A percentile compares a stretch with the other conserved stretches of the same genome.
Conservation (phyloP, 768 basidiomycete genomes). For the Tylopilus balloui region DNA sequence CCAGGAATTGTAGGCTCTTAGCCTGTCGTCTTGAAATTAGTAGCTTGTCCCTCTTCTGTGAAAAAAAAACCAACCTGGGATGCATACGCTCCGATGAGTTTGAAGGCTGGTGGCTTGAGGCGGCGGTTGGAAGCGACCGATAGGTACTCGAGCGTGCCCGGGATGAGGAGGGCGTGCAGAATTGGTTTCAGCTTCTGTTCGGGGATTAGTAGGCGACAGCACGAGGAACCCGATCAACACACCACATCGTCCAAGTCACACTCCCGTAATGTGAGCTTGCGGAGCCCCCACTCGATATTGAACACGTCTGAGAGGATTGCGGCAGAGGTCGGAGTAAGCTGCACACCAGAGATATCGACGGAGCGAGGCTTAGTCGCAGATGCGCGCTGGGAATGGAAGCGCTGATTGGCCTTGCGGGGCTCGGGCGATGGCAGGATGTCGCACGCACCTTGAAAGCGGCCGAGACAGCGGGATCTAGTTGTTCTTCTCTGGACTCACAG, state of each 20-base stretch:
- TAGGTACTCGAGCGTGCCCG: conserved; percentile 72
- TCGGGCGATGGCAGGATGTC: not conserved
- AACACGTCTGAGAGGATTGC: conserved; percentile 88
- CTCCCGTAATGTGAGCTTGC: conserved; percentile 79
- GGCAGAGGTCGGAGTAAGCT: conserved; percentile 63
- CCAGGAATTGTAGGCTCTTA: conserved; percentile 75
- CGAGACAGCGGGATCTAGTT: conserved; percentile 60
- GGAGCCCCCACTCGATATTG: conserved; percentile 87
- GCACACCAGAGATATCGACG: conserved; percentile 76
- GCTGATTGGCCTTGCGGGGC: not conserved
- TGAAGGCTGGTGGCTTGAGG: conserved; percentile 73
- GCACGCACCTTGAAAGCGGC: conserved; percentile 61
- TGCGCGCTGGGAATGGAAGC: conserved; percentile 39
- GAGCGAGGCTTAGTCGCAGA: conserved; percentile 56
- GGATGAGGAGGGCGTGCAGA: conserved; percentile 84
- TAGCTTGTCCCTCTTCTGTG: too few relatives aligned
- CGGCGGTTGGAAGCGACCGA: conserved; percentile 85
- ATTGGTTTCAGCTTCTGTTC: conserved; percentile 79
- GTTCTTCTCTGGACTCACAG: conserved; percentile 71
- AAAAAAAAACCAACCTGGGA: conserved; percentile 47
- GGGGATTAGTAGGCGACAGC: not conserved
- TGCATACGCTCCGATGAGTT: conserved; percentile 74
- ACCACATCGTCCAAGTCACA: conserved; percentile 86
- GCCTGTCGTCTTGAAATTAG: conserved; percentile 44
- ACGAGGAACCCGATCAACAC: conserved; percentile 9